Evolutionary conservation across 2,329 filamentous ascomycete genomes (phyloP).

Genomic region (Fusarium equiseti): DNA sequence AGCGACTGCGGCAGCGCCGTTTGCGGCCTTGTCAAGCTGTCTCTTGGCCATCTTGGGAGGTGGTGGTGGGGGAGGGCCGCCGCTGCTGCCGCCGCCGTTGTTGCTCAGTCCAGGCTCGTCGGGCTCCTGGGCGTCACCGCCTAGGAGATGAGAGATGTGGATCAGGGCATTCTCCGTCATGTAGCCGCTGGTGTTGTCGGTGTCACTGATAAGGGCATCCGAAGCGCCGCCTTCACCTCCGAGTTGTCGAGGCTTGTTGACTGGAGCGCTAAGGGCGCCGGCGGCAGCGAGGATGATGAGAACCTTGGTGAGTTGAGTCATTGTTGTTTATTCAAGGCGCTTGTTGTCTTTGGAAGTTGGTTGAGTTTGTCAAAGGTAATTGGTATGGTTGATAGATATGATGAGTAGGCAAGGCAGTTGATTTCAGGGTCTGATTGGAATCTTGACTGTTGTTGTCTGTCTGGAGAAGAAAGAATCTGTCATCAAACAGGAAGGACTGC

Average conservation of each 20-base stretch:
- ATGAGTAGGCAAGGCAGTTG: background rate
- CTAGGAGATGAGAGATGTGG: background rate
- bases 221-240: background rate
- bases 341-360: background rate
- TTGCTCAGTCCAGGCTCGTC: background rate
- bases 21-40: slow-evolving; percentile 8
- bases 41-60: slow-evolving; percentile 5
- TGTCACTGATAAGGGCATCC: background rate
- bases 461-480: fast-evolving
- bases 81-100: background rate
- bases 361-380: background rate
- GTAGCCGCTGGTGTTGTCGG: background rate
- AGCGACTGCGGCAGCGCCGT: background rate
- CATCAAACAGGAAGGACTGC: fast-evolving
- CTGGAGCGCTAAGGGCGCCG: background rate
- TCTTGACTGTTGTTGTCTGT: background rate
- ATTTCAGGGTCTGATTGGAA: background rate
- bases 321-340: background rate
- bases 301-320: slow-evolving; percentile 5
- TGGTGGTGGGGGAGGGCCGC: background rate
- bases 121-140: background rate
- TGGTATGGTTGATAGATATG: background rate
- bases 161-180: background rate
- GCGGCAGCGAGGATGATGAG: background rate
- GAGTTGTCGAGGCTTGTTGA: background rate